phyloP scores from a whole-genome alignment of 2,329 filamentous ascomycete species.

The Fusarium sambucinum region DNA sequence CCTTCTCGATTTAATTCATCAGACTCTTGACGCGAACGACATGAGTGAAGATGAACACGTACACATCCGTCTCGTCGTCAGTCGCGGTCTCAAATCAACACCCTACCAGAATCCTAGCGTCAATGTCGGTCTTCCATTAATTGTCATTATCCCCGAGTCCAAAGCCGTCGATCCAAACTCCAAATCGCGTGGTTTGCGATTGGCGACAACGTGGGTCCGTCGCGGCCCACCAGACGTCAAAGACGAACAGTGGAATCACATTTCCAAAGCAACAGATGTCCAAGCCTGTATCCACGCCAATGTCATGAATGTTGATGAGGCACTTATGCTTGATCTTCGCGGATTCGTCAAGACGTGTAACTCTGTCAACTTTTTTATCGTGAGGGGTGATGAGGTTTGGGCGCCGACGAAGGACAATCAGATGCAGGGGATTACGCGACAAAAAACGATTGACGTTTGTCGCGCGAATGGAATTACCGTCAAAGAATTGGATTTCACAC shows the following conservation, averaged over 20 bases:
- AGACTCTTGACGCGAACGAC: slow-evolving; percentile 4
- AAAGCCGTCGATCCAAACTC: slow-evolving; percentile 18
- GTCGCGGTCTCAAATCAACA: neutral
- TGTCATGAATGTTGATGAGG: slow-evolving; percentile 11
- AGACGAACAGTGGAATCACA: slow-evolving; percentile 19
- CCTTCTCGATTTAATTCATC: neutral
- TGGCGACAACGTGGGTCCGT: slow-evolving; percentile 2
- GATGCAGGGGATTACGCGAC: slow-evolving; percentile 9
- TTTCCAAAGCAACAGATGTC: slow-evolving; percentile 5
- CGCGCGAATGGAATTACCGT: rapidly evolving
- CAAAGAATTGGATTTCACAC: neutral
- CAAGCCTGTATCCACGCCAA: slow-evolving; percentile 16
- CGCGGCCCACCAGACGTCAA: slow-evolving; percentile 1
- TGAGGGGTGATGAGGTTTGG: slow-evolving; percentile 11
- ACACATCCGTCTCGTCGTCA: slow-evolving; percentile 10
- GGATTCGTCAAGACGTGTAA: slow-evolving; percentile 19
- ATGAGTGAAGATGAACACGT: slow-evolving; percentile 11
- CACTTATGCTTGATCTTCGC: neutral
- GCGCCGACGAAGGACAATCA: slow-evolving; percentile 15
- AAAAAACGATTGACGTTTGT: slow-evolving; percentile 4
- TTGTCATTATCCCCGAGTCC: slow-evolving; percentile 13
- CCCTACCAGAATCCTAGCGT: slow-evolving; percentile 1
- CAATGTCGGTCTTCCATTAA: slow-evolving; percentile 8
- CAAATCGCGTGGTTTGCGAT: neutral
- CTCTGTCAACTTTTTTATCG: slow-evolving; percentile 19